phyloP scores from a whole-genome alignment of 1,139 yeast genomes.

The Nakaseomyces kungkrabaensis region DNA sequence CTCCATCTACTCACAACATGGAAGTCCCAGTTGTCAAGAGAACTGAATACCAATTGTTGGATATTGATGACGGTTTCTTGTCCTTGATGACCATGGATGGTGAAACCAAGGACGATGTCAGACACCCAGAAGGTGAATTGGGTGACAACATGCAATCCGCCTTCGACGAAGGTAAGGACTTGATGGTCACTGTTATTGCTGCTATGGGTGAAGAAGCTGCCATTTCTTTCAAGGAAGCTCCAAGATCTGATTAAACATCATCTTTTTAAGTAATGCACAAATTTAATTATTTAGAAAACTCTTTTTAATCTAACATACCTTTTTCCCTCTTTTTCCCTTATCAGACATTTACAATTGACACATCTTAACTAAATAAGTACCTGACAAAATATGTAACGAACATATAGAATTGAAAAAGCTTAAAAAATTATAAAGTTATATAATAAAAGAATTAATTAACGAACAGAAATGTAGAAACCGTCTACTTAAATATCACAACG shows the following conservation, averaged over 20 bases:
- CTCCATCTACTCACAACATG: conserved; percentile 99
- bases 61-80: conserved; percentile 97
- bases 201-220: conserved; percentile 99
- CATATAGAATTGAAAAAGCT: too few species aligned
- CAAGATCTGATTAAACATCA: conserved; percentile 42
- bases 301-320: too few species aligned
- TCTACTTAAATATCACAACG: too few species aligned
- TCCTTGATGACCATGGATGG: conserved; percentile 95
- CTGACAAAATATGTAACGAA: too few species aligned
- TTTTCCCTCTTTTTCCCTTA: too few species aligned
- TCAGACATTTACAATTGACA: too few species aligned
- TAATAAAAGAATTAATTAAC: too few species aligned
- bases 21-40: conserved; percentile 97
- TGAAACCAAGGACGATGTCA: conserved; percentile 98
- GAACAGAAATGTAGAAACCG: too few species aligned
- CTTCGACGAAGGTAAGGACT: conserved; percentile 96
- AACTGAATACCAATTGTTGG: conserved; percentile 92
- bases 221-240: conserved; percentile 95
- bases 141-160: conserved; percentile 88
- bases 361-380: too few species aligned
- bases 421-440: too few species aligned
- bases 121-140: conserved; percentile 94
- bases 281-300: too few species aligned
- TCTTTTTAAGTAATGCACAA: too few species aligned
- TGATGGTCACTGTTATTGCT: conserved; percentile 87